Percentiles rank a stretch among this genome's conserved stretches.
Conservation (phyloP, 345 rosid genomes). For the Gossypium raimondii region DNA sequence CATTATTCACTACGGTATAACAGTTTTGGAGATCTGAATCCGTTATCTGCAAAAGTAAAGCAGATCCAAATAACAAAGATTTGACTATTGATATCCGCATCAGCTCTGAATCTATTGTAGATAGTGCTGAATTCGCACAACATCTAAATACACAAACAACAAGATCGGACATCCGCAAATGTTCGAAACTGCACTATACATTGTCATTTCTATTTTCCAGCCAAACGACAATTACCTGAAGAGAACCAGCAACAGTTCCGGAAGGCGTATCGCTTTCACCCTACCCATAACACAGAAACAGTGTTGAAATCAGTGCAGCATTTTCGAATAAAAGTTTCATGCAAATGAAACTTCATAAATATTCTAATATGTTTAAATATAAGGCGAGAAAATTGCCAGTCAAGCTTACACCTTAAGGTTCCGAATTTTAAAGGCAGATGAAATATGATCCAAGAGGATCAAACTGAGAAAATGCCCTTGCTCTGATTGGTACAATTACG, state of each 20-base stretch:
- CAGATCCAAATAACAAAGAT: neutral
- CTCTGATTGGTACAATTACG: no score
- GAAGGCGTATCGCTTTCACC: slow-evolving; percentile 82
- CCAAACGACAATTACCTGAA: slow-evolving; percentile 46
- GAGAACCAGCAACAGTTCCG: slow-evolving; percentile 67
- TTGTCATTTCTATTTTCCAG: neutral
- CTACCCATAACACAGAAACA: slow-evolving; percentile 31
- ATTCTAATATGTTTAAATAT: neutral
- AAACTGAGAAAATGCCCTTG: neutral
- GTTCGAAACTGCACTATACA: neutral
- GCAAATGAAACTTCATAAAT: neutral
- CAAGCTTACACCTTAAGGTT: neutral
- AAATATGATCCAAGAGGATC: neutral
- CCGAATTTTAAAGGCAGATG: neutral
- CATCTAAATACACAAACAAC: neutral
- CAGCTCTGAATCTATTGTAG: neutral
- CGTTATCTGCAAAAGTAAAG: neutral
- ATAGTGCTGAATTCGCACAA: neutral
- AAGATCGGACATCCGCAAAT: neutral
- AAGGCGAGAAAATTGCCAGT: neutral
- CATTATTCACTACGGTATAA: no score
- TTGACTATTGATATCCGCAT: neutral
- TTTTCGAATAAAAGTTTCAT: slow-evolving; percentile 9
- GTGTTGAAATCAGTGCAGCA: slow-evolving; percentile 11
- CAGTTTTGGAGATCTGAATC: neutral